A percentile compares a stretch with the other conserved stretches of the same genome.
Conservation (phyloP, 371 early-diverging fungal genomes). For the Mortierella sp. region DNA sequence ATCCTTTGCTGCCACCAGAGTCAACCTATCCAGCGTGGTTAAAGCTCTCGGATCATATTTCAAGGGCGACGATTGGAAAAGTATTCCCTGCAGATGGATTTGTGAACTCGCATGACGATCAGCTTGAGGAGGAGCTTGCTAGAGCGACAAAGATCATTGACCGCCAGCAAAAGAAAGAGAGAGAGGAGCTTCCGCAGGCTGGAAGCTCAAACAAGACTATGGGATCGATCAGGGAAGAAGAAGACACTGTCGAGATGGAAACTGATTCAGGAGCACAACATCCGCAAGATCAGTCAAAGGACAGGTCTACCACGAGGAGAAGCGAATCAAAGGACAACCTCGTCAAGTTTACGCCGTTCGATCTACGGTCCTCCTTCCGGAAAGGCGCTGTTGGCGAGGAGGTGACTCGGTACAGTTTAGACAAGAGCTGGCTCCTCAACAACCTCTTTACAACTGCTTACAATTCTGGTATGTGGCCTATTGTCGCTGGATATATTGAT, state of each 20-base stretch:
- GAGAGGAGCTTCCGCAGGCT: not conserved
- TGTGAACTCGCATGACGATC: slow-evolving; percentile 60
- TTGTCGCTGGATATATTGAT: not conserved
- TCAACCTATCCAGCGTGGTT: slow-evolving; percentile 78
- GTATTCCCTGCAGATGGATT: slow-evolving; percentile 73
- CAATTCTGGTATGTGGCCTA: slow-evolving; percentile 21
- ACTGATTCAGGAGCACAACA: not conserved
- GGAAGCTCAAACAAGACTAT: slow-evolving; percentile 12
- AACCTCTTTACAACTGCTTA: slow-evolving; percentile 51
- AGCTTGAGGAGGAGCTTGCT: slow-evolving; percentile 49
- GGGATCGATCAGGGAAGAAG: slow-evolving; percentile 45
- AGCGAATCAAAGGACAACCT: not conserved
- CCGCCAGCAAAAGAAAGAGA: slow-evolving; percentile 28
- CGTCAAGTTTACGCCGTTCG: slow-evolving; percentile 69
- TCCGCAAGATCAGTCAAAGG: not conserved
- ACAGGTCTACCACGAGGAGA: slow-evolving; percentile 15
- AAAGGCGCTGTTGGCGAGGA: slow-evolving; percentile 75
- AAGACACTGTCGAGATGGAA: slow-evolving; percentile 43
- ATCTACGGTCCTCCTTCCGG: slow-evolving; percentile 86
- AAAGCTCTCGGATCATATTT: slow-evolving; percentile 73
- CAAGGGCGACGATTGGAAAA: slow-evolving; percentile 60
- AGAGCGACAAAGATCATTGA: slow-evolving; percentile 37
- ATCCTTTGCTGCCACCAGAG: slow-evolving; percentile 77
- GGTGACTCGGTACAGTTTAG: slow-evolving; percentile 84
- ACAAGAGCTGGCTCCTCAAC: slow-evolving; percentile 88